These are phyloP conservation scores for Cyclospora cayetanensis DNA, from an alignment of 169 alveolate genomes.

Conservation along the genomic window DNA sequence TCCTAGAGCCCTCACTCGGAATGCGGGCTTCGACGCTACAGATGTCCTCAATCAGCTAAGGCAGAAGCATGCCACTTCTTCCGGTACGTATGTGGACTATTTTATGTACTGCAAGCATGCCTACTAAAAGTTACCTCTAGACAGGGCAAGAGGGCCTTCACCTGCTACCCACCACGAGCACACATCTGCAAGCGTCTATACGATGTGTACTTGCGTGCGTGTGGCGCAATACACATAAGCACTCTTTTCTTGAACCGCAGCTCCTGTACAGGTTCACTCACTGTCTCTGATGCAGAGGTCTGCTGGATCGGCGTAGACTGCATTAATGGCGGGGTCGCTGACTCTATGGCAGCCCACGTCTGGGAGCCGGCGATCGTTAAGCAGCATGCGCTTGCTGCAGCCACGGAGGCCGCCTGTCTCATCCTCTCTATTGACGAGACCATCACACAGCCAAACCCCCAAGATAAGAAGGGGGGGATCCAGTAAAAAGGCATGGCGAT, in stretches of 20 bases:
- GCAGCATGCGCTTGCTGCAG: slow-evolving; percentile 95
- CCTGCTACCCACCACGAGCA: too few relatives aligned
- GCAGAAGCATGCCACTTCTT: slow-evolving; percentile 89
- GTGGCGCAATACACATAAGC: neutral
- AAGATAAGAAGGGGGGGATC: neutral
- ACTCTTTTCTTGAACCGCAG: too few relatives aligned
- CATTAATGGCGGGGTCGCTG: slow-evolving; percentile 89
- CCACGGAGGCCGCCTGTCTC: slow-evolving; percentile 98
- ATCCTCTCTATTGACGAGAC: slow-evolving; percentile 97
- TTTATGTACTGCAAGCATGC: too few relatives aligned
- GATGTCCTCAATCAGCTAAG: slow-evolving; percentile 94
- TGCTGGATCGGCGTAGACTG: slow-evolving; percentile 97
- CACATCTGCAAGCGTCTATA: too few relatives aligned
- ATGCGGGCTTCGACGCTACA: slow-evolving; percentile 96
- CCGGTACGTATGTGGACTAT: too few relatives aligned
- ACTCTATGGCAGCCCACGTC: slow-evolving; percentile 86
- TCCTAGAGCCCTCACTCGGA: slow-evolving; percentile 97
- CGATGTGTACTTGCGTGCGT: neutral
- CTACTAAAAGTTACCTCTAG: too few relatives aligned
- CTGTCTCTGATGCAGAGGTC: slow-evolving; percentile 77
- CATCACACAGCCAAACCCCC: slow-evolving; percentile 88
- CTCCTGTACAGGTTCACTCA: too few relatives aligned
- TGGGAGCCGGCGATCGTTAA: slow-evolving; percentile 98
- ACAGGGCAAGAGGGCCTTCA: too few relatives aligned
- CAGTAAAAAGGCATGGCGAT: neutral